Percentiles rank a stretch among this genome's conserved stretches.
These are phyloP conservation scores for Parascedosporium putredinis DNA, from an alignment of 2,329 filamentous ascomycete species.

Conservation along the genomic window DNA sequence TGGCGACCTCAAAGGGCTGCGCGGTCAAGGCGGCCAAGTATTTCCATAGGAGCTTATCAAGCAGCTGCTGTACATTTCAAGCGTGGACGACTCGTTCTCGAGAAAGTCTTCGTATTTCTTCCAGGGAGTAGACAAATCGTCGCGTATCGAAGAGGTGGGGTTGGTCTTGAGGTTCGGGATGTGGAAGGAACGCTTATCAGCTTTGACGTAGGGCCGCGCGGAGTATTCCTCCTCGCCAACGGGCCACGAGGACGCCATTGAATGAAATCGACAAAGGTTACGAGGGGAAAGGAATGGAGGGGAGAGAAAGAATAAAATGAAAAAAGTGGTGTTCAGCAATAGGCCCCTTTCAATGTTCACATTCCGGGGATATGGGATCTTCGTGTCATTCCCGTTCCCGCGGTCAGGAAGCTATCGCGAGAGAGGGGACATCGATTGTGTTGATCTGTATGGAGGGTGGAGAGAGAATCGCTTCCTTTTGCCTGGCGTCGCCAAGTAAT, in stretches of 20 bases:
- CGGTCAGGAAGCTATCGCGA: neutral
- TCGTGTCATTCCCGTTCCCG: conserved; percentile 1
- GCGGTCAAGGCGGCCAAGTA: conserved; percentile 82
- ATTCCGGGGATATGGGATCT: neutral
- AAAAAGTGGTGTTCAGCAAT: no score
- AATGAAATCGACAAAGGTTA: neutral
- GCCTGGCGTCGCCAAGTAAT: neutral
- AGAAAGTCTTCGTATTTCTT: conserved; percentile 7
- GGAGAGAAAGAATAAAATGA: no score
- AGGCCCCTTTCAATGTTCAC: no score
- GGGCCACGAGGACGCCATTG: conserved; percentile 7
- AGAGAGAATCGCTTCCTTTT: neutral
- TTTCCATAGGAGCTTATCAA: conserved; percentile 84
- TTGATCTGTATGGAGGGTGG: neutral
- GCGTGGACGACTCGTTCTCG: conserved; percentile 4
- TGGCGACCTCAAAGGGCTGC: conserved; percentile 95
- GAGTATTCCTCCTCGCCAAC: conserved; percentile 6
- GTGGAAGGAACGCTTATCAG: neutral
- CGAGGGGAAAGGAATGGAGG: no score
- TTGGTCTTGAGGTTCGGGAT: neutral
- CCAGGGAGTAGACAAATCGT: conserved; percentile 5
- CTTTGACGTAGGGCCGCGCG: conserved; percentile 8
- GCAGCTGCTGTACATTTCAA: conserved; percentile 52
- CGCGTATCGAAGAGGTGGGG: conserved; percentile 8
- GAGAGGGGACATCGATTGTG: neutral